phyloP scores from a whole-genome alignment of 495 filamentous ascomycete species.

The Talaromyces trachyspermus region DNA sequence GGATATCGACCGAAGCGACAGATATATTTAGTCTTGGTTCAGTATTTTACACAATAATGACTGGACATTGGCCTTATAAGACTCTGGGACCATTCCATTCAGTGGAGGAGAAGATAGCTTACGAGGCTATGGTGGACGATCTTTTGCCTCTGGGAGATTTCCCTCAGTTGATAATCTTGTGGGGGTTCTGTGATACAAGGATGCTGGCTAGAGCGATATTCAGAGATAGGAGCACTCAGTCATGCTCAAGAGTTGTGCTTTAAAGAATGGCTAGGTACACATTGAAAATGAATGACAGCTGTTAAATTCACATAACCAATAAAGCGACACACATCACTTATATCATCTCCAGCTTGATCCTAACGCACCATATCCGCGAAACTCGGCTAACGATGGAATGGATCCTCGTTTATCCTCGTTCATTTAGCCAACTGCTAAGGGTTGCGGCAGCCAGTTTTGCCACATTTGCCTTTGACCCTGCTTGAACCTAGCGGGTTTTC shows the following conservation, averaged over 20 bases:
- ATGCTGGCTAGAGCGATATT: constrained; percentile 17
- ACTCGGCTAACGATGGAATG: neutral
- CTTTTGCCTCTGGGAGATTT: constrained; percentile 14
- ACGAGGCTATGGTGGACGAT: constrained; percentile 10
- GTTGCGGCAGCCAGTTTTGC: neutral
- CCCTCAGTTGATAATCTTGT: constrained; percentile 10
- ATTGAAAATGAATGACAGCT: neutral
- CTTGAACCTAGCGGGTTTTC: constrained; percentile 1
- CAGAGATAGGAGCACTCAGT: constrained; percentile 11
- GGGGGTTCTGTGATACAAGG: constrained; percentile 13
- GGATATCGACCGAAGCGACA: constrained; percentile 14
- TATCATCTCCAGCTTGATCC: neutral
- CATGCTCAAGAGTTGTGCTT: constrained; percentile 9
- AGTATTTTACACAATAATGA: constrained; percentile 23
- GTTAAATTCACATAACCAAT: neutral
- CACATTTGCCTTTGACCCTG: constrained; percentile 6
- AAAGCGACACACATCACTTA: neutral
- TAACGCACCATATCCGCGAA: too few relatives aligned
- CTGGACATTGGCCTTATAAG: constrained; percentile 23
- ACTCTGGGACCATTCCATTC: constrained; percentile 16
- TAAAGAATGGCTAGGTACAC: neutral
- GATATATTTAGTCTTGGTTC: constrained; percentile 25
- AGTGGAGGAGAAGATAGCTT: constrained; percentile 9
- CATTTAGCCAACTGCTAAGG: neutral
- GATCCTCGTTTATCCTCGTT: neutral